phyloP scores from a whole-genome alignment of 2,329 filamentous ascomycete genomes.

The Colletotrichum theobromicola region DNA sequence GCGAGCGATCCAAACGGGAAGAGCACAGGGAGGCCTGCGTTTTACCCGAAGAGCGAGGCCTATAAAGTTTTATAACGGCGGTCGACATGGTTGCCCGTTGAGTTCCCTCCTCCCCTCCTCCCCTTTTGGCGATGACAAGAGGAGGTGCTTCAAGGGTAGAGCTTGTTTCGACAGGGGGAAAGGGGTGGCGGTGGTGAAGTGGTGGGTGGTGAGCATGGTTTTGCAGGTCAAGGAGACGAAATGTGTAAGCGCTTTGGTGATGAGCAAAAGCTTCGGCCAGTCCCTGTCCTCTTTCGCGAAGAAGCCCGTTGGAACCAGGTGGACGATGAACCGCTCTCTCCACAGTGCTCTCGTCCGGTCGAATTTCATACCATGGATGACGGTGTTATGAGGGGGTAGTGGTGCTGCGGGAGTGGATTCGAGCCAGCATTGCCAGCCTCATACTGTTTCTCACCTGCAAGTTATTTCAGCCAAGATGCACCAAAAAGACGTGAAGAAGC shows the following conservation, averaged over 20 bases:
- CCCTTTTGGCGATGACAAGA: conserved; percentile 3
- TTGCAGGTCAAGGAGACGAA: neutral
- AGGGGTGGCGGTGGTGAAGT: no score
- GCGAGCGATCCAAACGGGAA: conserved; percentile 2
- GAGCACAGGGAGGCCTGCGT: neutral
- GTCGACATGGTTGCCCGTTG: neutral
- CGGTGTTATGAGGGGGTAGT: neutral
- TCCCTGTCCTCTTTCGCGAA: neutral
- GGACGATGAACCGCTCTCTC: neutral
- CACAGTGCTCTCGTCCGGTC: neutral
- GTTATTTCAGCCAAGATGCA: neutral
- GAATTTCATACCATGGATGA: neutral
- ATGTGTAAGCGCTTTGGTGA: neutral
- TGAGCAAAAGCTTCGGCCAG: neutral
- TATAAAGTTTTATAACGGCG: conserved; percentile 10
- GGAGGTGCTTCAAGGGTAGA: neutral
- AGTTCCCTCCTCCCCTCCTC: neutral
- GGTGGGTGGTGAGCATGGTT: neutral
- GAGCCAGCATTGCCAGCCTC: neutral
- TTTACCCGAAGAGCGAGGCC: conserved; percentile 6
- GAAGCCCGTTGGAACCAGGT: neutral
- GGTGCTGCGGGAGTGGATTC: neutral
- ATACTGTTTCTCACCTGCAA: neutral
- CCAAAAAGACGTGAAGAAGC: neutral
- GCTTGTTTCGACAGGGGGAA: conserved; percentile 17